Base-by-base conservation (phyloP, 441 rosid genomes). In the Aquilaria agallochum region DNA sequence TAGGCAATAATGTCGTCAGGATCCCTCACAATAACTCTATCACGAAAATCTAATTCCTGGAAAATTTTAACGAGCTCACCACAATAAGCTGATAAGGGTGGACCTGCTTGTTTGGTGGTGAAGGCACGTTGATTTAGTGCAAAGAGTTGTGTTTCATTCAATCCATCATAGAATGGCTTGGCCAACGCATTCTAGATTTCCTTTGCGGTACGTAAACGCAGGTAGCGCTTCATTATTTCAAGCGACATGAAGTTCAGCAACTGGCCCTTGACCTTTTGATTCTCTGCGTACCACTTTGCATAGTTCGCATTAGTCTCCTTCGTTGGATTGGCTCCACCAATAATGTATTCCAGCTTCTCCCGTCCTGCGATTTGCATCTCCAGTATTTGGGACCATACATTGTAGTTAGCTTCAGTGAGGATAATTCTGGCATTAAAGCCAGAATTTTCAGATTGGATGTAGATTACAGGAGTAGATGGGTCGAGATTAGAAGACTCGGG, bases 91-190 rank as follows among this genome's bases (percentile, higher is more conserved):
- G 52, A 3, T 4, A 61, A 61, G 53, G 49, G 61, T 0, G 5
- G n/a, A 68, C 53, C 40, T 0, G 11, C 13, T 11, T 69, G 42
- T 2, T 9, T 3, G 14, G 5, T 42, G 2, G 31, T 10, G 6
- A 63, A 58, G 7, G 56, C 60, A 8, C 10, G 4, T 10, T 65
- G 58, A 55, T 64, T 55, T 0, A 59, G 12, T 0, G n/a, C 5
- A 15, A 70, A 54, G 20, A 58, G 5, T 15, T 58, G 9, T 3
- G 20, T 10, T 49, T 70, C 56, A 20, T 54, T 11, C 0, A 15
- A 58, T 2, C 69, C 61, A 53, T 70, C 65, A 14, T 70, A 62
- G 46, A 66, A 62, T 12, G 52, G 46, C 56, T 65, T 50, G 5
- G 63, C 46, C 9, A 67, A n/a, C 56, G 60, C 53, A 34, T 6